A percentile compares a stretch with the other conserved stretches of the same genome.
These are phyloP conservation scores for Gigaspora rosea DNA, from an alignment of 192 early-diverging fungal genomes.

Conservation along the genomic window DNA sequence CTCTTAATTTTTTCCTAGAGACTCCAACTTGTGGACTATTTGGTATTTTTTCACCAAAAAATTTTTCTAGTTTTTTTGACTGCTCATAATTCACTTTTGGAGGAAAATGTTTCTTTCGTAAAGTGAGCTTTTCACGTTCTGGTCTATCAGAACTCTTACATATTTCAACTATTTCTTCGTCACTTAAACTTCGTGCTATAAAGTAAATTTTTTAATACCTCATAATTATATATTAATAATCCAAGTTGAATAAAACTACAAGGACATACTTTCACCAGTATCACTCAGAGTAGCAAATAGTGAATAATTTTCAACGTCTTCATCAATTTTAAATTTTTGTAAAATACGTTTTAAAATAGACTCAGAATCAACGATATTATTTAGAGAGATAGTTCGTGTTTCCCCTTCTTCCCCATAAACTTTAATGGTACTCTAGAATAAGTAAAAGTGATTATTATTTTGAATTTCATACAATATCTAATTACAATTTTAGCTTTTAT, in stretches of 20 bases:
- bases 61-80: conserved; percentile 42
- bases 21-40: conserved; percentile 10
- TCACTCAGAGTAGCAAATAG: conserved; percentile 73
- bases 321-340: conserved; percentile 81
- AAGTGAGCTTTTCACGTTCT: conserved; percentile 69
- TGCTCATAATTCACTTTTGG: conserved; percentile 49
- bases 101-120: conserved; percentile 70
- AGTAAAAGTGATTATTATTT: background rate
- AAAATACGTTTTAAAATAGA: conserved; percentile 72
- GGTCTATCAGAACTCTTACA: conserved; percentile 67
- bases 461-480: background rate
- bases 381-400: conserved; percentile 76
- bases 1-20: conserved; percentile 54
- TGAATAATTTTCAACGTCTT: conserved; percentile 70
- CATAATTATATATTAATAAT: background rate
- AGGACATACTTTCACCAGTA: conserved; percentile 62
- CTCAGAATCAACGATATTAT: conserved; percentile 65
- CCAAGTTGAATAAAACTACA: background rate
- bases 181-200: conserved; percentile 62
- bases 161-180: conserved; percentile 78
- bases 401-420: conserved; percentile 82
- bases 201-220: conserved; percentile 14
- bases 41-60: conserved; percentile 29
- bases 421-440: conserved; percentile 63
- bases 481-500: too few species aligned